Conservation (phyloP, 2,329 filamentous ascomycete species). For the Stemphylium lycopersici region DNA sequence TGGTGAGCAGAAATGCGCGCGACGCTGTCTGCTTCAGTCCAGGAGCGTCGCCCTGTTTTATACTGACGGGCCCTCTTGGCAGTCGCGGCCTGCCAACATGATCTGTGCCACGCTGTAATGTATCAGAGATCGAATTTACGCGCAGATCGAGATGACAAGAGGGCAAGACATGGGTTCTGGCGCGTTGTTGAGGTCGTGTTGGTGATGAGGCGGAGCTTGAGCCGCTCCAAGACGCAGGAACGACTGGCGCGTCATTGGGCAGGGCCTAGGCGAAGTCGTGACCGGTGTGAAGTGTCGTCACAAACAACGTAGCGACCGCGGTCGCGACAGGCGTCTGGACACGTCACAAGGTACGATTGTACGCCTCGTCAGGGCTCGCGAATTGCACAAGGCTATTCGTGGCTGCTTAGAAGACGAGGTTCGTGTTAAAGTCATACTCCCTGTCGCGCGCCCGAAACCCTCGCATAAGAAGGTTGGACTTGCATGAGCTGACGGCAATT, state of each 20-base stretch:
- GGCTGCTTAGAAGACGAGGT: not conserved
- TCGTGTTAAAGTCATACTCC: not conserved
- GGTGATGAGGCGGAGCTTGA: slow-evolving; percentile 7
- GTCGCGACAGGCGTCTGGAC: slow-evolving; percentile 2
- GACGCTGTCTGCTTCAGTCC: slow-evolving; percentile 1
- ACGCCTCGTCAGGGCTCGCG: not conserved
- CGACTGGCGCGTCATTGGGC: slow-evolving; percentile 7
- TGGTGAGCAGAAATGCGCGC: slow-evolving; percentile 1
- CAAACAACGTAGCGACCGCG: slow-evolving; percentile 9
- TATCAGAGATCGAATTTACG: not conserved
- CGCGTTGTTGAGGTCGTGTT: slow-evolving; percentile 3
- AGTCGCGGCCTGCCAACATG: not conserved
- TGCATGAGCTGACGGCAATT: not conserved
- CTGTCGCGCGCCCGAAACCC: not conserved
- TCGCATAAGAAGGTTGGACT: not conserved
- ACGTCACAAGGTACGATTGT: not conserved
- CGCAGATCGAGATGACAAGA: not conserved
- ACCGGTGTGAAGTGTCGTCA: slow-evolving; percentile 15
- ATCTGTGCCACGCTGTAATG: slow-evolving; percentile 3
- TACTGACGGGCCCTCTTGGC: slow-evolving; percentile 3
- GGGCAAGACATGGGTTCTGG: slow-evolving; percentile 1
- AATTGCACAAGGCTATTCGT: no score
- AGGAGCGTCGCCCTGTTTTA: slow-evolving; percentile 1
- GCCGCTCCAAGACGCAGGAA: slow-evolving; percentile 11
- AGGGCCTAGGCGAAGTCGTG: slow-evolving; percentile 4